Conservation (phyloP, 176 grass and related monocot genomes). For the Carex pumila region DNA sequence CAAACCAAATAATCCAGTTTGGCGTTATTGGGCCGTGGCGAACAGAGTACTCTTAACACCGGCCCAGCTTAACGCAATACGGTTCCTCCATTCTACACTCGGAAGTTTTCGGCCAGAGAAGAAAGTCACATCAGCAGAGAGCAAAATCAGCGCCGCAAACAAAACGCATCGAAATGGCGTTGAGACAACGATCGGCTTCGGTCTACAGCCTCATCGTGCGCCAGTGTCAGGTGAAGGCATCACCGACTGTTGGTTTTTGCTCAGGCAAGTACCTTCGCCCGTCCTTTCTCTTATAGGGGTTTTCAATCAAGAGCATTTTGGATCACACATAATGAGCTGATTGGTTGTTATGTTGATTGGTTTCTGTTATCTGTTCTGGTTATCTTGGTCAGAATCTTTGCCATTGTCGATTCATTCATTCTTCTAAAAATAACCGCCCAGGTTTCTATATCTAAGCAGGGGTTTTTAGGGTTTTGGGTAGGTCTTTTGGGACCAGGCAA, state of each 20-base stretch:
- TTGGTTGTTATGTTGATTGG: neutral
- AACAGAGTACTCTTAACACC: neutral
- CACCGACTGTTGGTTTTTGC: neutral
- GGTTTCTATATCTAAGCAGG: neutral
- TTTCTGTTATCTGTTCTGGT: neutral
- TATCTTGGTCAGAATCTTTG: neutral
- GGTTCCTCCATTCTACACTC: neutral
- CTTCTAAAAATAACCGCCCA: neutral
- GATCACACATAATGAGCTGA: neutral
- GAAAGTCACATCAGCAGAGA: neutral
- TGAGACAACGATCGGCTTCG: conserved; percentile 15
- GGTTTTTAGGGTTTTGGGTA: neutral
- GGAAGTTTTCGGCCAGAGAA: neutral
- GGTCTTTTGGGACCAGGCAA: neutral
- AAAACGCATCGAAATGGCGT: conserved; percentile 7
- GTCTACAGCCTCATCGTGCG: conserved; percentile 7
- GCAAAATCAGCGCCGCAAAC: neutral
- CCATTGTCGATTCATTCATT: neutral
- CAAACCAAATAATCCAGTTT: too few relatives aligned
- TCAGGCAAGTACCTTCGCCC: conserved; percentile 3
- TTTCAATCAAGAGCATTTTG: neutral
- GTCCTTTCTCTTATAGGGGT: neutral
- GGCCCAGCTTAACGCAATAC: neutral
- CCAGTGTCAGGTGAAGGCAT: neutral
- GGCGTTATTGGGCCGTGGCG: neutral